These are phyloP conservation scores for Achaetomiella virescens DNA, from an alignment of 495 filamentous ascomycete genomes.

Conservation along the genomic window DNA sequence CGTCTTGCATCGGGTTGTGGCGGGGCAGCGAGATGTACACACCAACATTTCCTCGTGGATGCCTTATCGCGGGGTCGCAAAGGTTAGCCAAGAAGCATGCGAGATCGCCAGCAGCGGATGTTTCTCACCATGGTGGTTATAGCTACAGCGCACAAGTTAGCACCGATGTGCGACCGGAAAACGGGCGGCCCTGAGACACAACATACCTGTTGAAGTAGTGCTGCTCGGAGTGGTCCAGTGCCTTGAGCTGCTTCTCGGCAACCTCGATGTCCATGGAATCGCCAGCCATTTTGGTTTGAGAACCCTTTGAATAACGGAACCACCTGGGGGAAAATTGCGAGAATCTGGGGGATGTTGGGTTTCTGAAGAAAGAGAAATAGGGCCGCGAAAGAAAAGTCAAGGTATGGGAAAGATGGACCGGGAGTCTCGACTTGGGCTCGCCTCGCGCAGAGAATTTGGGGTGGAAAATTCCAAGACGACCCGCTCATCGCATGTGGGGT, in stretches of 20 bases:
- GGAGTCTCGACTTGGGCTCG: slow-evolving; percentile 1
- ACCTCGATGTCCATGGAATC: slow-evolving; percentile 43
- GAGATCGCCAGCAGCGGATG: slow-evolving; percentile 8
- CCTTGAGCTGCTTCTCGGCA: slow-evolving; percentile 48
- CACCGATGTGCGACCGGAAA: slow-evolving; percentile 3
- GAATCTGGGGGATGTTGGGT: not conserved
- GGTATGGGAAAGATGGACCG: slow-evolving; percentile 8
- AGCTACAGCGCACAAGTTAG: slow-evolving; percentile 48
- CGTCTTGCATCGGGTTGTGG: not conserved
- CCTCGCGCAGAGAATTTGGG: slow-evolving; percentile 21
- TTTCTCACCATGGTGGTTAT: slow-evolving; percentile 86
- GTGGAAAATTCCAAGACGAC: slow-evolving; percentile 17
- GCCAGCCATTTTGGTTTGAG: slow-evolving; percentile 29
- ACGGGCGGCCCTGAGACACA: not conserved
- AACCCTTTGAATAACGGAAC: not conserved
- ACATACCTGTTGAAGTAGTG: slow-evolving; percentile 95
- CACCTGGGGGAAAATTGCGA: not conserved
- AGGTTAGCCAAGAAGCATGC: slow-evolving; percentile 28
- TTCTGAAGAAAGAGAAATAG: not conserved
- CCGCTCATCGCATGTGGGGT: slow-evolving; percentile 18
- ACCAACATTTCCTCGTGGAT: slow-evolving; percentile 99
- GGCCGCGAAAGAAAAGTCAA: not conserved
- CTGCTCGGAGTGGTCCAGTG: slow-evolving; percentile 80
- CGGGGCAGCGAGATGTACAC: slow-evolving; percentile 36
- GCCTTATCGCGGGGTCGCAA: slow-evolving; percentile 44